Base-by-base conservation (phyloP, 441 rosid species). In the Gossypium gossypioides region DNA sequence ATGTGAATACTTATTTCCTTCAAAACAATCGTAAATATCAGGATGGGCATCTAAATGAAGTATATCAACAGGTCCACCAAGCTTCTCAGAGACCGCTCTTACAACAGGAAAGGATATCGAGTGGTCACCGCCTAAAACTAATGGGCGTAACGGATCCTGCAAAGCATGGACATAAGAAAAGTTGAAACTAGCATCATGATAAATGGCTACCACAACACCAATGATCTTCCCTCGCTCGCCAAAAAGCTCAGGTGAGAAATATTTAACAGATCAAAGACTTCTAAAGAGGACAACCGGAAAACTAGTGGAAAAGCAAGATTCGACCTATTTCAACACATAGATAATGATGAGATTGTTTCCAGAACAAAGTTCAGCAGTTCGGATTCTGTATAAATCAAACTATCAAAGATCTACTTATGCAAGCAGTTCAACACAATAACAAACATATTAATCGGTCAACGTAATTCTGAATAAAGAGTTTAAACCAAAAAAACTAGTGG, bases 1-100 rank as follows among this genome's bases (percentile, higher is more conserved):
- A 82, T 95, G 99, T 12, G 99, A 95, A 81, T 88, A 92, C 55
- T 81, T 86, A 50, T 95, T 95, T 9, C 99, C 99, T 85, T 95
- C 99, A 46, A 89, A 95, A 42, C 86, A 79, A 76, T 91, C 77
- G 59, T 95, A 95, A 72, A 91, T 95, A 78, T 95, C 99, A 15
- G 98, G 99, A 81, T 95, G 99, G 16, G 99, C 98, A 84, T 95
- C 99, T 34, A 95, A 81, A 82, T 95, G 99, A 78, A 95, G 93
- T 73, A 95, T 83, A 81, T 95, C 99, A 40, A 95, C 87, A 59
- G 97, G 97, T 52, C 99, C 98, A 34, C 96, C 98, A 71, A 95
- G 93, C 87, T 91, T 95, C 84, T 91, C 92, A 51, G 98, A 91
- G 59, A 95, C 90, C 1, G 98, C 98, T 84, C 99, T 85, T 56